A percentile compares a stretch with the other conserved stretches of the same genome.
phyloP scores from a whole-genome alignment of 345 rosid species.

The Tarenaya hassleriana region DNA sequence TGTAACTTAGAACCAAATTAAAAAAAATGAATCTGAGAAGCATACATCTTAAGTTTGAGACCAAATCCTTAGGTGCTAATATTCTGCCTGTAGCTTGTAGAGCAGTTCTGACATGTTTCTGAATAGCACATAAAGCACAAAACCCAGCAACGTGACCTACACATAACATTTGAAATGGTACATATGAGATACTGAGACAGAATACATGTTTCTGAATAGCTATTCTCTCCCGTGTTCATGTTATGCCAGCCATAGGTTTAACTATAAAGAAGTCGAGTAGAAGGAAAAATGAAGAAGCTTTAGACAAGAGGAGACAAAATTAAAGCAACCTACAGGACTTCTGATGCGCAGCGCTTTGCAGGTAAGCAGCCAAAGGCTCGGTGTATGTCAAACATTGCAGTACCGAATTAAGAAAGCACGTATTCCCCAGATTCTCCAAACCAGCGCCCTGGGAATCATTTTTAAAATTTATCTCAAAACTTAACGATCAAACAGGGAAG shows the following conservation, averaged over 20 bases:
- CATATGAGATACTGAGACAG: not conserved
- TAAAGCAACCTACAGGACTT: constrained; percentile 55
- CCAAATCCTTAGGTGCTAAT: constrained; percentile 76
- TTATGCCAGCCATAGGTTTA: too few relatives aligned
- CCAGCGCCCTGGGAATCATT: constrained; percentile 79
- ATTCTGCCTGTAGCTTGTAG: constrained; percentile 64
- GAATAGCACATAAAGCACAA: constrained; percentile 96
- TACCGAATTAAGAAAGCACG: constrained; percentile 94
- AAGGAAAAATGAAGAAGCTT: constrained; percentile 1
- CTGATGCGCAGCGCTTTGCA: constrained; percentile 77
- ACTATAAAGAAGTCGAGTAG: too few relatives aligned
- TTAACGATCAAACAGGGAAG: too few relatives aligned
- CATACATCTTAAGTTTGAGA: constrained; percentile 89
- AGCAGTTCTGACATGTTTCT: constrained; percentile 85
- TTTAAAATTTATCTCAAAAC: not conserved
- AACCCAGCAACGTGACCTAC: constrained; percentile 89
- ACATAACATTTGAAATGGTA: constrained; percentile 23
- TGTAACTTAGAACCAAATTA: not conserved
- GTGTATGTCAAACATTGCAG: constrained; percentile 93
- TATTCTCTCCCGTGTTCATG: too few relatives aligned
- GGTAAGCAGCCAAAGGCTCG: constrained; percentile 85
- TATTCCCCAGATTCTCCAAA: constrained; percentile 87
- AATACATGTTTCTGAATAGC: constrained; percentile 95
- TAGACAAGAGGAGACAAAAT: not conserved
- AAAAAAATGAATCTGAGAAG: constrained; percentile 26